Conservation (phyloP, 768 basidiomycete genomes). For the Mycena venus region DNA sequence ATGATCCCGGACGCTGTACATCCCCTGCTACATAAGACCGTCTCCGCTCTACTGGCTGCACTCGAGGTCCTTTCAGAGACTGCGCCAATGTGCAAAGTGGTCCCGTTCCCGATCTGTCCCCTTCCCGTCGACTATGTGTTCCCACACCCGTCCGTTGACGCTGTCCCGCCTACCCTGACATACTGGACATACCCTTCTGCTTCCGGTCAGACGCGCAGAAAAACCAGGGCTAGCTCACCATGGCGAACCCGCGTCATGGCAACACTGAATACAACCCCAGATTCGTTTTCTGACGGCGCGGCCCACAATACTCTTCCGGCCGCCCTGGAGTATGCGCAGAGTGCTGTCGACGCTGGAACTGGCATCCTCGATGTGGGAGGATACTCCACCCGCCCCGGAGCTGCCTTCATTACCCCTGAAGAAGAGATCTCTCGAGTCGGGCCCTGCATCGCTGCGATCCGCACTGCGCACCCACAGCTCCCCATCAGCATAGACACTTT, state of each 20-base stretch:
- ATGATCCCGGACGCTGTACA: conserved; percentile 84
- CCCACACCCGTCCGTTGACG: conserved; percentile 39
- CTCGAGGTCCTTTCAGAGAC: conserved; percentile 49
- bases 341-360: conserved; percentile 69
- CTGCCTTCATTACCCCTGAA: conserved; percentile 70
- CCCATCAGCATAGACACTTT: conserved; percentile 92
- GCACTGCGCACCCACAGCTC: conserved; percentile 48
- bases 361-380: conserved; percentile 94
- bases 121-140: conserved; percentile 37
- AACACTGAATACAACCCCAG: conserved; percentile 93
- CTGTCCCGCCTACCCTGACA: conserved; percentile 61
- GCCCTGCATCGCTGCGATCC: conserved; percentile 75
- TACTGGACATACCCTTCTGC: conserved; percentile 62
- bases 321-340: conserved; percentile 66
- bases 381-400: conserved; percentile 90
- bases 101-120: conserved; percentile 78
- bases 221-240: conserved; percentile 13
- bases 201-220: conserved; percentile 31
- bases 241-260: conserved; percentile 85
- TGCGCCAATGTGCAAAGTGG: conserved; percentile 76
- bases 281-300: conserved; percentile 95
- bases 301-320: conserved; percentile 62
- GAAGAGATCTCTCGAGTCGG: conserved; percentile 84
- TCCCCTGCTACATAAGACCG: conserved; percentile 64
- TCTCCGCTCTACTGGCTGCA: conserved; percentile 61